A percentile compares a stretch with the other conserved stretches of the same genome.
These are phyloP conservation scores for Phoenix roebelenii DNA, from an alignment of 176 grass and related monocot species.

Conservation along the genomic window DNA sequence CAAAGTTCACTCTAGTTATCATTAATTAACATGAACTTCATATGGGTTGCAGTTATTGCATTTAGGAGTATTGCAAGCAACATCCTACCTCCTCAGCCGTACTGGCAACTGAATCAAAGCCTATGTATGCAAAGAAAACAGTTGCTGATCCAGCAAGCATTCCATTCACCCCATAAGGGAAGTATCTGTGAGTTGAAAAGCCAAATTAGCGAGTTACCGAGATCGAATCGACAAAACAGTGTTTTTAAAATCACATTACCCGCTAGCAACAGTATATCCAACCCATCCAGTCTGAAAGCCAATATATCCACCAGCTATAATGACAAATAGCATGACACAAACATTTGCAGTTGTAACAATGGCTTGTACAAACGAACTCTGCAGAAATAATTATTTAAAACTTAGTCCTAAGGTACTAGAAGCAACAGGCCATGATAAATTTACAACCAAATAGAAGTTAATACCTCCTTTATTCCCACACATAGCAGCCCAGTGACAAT, in stretches of 20 bases:
- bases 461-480: slow-evolving; percentile 86
- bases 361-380: slow-evolving; percentile 86
- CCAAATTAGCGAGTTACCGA: background rate
- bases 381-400: slow-evolving; percentile 12
- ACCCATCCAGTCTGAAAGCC: slow-evolving; percentile 92
- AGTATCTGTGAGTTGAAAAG: slow-evolving; percentile 46
- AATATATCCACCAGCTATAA: slow-evolving; percentile 73
- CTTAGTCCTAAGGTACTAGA: no score
- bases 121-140: slow-evolving; percentile 97
- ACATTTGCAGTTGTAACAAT: slow-evolving; percentile 67
- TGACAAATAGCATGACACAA: slow-evolving; percentile 92
- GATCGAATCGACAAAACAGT: background rate
- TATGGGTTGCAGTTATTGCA: no score
- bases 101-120: slow-evolving; percentile 87
- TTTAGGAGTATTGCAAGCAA: background rate
- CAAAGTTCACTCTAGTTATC: no score
- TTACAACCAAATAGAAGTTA: background rate
- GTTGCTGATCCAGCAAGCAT: slow-evolving; percentile 92
- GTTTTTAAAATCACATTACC: slow-evolving; percentile 39
- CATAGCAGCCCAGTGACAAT: slow-evolving; percentile 62
- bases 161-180: slow-evolving; percentile 85
- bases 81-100: slow-evolving; percentile 82
- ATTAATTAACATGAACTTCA: no score
- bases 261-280: slow-evolving; percentile 61
- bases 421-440: no score